These are phyloP conservation scores for Sporodiniella umbellata DNA, from an alignment of 371 early-diverging fungal species.

Conservation along the genomic window DNA sequence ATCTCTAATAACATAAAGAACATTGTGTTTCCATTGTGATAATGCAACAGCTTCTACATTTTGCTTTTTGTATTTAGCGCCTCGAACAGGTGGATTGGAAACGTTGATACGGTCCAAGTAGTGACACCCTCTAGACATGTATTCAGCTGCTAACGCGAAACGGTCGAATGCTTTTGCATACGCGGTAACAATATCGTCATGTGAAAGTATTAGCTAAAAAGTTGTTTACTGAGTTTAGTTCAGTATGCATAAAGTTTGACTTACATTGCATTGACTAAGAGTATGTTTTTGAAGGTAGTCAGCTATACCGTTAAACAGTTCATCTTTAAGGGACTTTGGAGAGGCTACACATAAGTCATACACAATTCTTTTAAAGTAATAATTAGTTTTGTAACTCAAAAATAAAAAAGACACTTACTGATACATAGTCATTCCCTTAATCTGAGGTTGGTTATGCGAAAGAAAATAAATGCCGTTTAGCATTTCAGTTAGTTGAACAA, in stretches of 20 bases:
- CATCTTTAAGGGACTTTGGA: slow-evolving; percentile 71
- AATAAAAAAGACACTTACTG: slow-evolving; percentile 53
- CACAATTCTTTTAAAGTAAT: slow-evolving; percentile 27
- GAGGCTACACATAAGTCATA: slow-evolving; percentile 71
- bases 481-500: slow-evolving; percentile 48
- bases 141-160: slow-evolving; percentile 64
- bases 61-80: slow-evolving; percentile 59
- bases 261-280: slow-evolving; percentile 52
- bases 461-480: slow-evolving; percentile 59
- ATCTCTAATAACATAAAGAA: slow-evolving; percentile 61
- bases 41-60: slow-evolving; percentile 72
- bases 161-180: slow-evolving; percentile 74
- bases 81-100: slow-evolving; percentile 15
- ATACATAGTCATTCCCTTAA: slow-evolving; percentile 73
- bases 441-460: slow-evolving; percentile 34
- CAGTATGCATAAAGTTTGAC: slow-evolving; percentile 4
- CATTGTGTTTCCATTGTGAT: slow-evolving; percentile 70
- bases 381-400: no score
- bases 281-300: slow-evolving; percentile 65
- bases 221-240: not conserved
- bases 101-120: slow-evolving; percentile 69
- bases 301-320: slow-evolving; percentile 67
- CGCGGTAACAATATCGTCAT: slow-evolving; percentile 68
- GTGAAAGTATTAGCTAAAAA: slow-evolving; percentile 51
- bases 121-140: slow-evolving; percentile 66